Evolutionary conservation across 1,284 basidiomycete genomes (phyloP), one percentile per base, ranked within the genome.

Genomic region (Bjerkandera adusta): DNA sequence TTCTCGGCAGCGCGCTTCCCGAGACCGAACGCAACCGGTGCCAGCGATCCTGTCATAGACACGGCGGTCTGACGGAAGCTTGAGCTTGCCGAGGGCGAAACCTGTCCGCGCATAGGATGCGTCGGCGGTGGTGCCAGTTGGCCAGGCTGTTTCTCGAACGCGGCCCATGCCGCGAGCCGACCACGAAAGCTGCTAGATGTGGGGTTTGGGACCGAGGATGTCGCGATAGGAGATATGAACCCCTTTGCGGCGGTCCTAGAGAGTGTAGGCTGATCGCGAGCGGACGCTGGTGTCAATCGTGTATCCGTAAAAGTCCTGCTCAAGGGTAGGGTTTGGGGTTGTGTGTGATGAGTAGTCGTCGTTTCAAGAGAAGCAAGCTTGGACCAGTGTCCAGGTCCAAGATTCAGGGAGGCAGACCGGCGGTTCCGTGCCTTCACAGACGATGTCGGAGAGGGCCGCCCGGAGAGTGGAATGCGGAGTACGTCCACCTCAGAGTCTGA

Each of bases 1-100:
- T 78, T 83, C 66, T 88, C 85, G 4, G 85, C 84, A 3, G 86
- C 85, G 51, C 82, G 77, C 55, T 81, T 83, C 15, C 69, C 70
- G 38, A 73, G 62, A 5, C 68, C 69, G 44, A 68, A 58, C 1
- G 85, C 86, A n/a, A 85, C 82, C 27, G 83, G 82, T 2, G 78
- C 80, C 46, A 86, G 69, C 30, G 80, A 76, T 42, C 73, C 74
- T 1, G 81, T 76, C 66, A 88, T 79, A 55, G 83, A 86, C 51
- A 85, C 75, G n/a, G 85, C 75, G 21, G 83, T 79, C 54, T 83
- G 81, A 25, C 82, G 72, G 52, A 75, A 68, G 24, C 67, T 61
- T 29, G 72, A 62, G 22, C 56, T 67, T 49, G 30, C 57, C 24
- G 55, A 53, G 21, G 53, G 55, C 38, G 52, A 55, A 24, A 45